These are phyloP conservation scores for Intubia oerlemansii DNA, from an alignment of 2,329 filamentous ascomycete species.

Conservation along the genomic window DNA sequence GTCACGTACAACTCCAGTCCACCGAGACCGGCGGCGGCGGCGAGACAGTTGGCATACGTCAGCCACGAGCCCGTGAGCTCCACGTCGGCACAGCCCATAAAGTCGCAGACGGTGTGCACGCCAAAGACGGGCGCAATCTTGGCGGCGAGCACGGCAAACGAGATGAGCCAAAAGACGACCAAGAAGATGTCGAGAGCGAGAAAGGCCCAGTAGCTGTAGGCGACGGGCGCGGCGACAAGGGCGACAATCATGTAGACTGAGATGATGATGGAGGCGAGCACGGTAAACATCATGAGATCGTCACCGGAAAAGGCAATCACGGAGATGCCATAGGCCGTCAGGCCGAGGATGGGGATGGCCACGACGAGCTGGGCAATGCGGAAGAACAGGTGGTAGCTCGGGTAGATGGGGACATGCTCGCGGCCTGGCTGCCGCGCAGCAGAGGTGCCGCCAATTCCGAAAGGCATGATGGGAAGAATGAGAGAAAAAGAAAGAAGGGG, in stretches of 20 bases:
- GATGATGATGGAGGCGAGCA: conserved; percentile 21
- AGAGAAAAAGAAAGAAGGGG: neutral
- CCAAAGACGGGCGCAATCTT: conserved; percentile 12
- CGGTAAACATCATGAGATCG: conserved; percentile 17
- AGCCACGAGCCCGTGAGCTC: conserved; percentile 3
- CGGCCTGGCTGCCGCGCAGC: conserved; percentile 15
- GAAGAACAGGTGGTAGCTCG: conserved; percentile 20
- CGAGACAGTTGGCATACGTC: conserved; percentile 11
- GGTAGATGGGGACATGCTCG: conserved; percentile 25
- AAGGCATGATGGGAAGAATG: too few species aligned
- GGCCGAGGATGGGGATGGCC: conserved; percentile 21
- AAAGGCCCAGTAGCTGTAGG: conserved; percentile 32
- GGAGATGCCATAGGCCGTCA: conserved; percentile 22
- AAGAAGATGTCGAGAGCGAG: conserved; percentile 28
- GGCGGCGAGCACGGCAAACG: conserved; percentile 20
- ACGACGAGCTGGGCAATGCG: conserved; percentile 25
- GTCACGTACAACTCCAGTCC: conserved; percentile 21
- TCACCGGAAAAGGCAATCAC: conserved; percentile 16
- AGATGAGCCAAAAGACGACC: conserved; percentile 28
- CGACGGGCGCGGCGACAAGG: conserved; percentile 16
- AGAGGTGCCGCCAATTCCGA: conserved; percentile 7
- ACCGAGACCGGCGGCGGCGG: conserved; percentile 19
- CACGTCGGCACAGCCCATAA: conserved; percentile 11
- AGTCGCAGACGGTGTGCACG: conserved; percentile 8
- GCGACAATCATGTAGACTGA: conserved; percentile 25